phyloP scores from a whole-genome alignment of 208 protist genomes.

The Tritrichomonas foetus region DNA sequence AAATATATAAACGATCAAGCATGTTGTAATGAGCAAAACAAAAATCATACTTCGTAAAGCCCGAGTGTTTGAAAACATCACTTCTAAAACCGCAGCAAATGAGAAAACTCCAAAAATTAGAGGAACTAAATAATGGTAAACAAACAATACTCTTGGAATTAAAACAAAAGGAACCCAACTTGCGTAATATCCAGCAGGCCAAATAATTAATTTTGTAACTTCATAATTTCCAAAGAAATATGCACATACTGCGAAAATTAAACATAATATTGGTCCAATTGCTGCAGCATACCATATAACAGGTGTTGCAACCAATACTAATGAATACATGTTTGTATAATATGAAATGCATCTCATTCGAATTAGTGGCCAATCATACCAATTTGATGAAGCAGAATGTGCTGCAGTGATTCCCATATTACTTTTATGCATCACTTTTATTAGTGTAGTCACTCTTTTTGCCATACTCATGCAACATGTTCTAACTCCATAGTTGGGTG shows the following conservation, averaged over 20 bases:
- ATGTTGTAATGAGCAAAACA: not conserved
- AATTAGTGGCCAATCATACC: not conserved
- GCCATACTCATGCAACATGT: not conserved
- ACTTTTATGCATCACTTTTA: not conserved
- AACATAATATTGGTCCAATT: not conserved
- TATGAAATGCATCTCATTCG: not conserved
- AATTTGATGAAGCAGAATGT: not conserved
- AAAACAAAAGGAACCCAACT: not conserved
- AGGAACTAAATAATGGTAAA: slow-evolving; percentile 11
- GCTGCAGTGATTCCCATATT: not conserved
- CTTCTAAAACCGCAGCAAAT: not conserved
- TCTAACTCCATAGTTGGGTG: not conserved
- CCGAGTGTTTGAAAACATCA: not conserved
- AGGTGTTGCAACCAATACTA: not conserved
- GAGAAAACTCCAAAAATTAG: not conserved
- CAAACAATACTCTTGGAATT: not conserved
- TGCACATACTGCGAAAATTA: not conserved
- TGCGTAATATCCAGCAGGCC: not conserved
- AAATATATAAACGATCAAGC: not conserved
- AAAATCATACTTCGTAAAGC: not conserved
- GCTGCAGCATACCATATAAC: not conserved
- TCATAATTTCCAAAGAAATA: not conserved
- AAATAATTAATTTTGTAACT: not conserved
- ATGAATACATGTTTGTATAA: not conserved
- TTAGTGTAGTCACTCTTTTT: not conserved